Evolutionary conservation across 352 stramenopile genomes (phyloP), one percentile per base, ranked within the genome.

Genomic region (Phytophthora pini): DNA sequence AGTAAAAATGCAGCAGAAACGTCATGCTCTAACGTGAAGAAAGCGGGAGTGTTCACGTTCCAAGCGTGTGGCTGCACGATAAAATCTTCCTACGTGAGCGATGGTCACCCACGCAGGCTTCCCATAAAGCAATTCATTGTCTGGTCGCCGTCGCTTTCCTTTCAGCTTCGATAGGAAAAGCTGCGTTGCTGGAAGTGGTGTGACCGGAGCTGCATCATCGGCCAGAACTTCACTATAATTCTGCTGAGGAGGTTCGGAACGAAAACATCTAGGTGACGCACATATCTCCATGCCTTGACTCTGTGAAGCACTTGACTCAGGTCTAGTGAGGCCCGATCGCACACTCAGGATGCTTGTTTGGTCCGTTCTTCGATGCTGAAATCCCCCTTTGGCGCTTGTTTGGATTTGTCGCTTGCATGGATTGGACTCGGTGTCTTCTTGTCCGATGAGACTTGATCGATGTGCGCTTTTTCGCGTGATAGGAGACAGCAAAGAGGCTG

Each of bases 91-190:
- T 38, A 89, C 65, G 40, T 86, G 80, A 12, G 79, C 80, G 39
- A 87, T 74, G 15, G 76, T 86, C 47, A 86, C 74, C 65, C 80
- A 87, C 47, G 70, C 49, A 6, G 82, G 79, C 51, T 80, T 89
- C 1, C 70, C 70, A 15, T 88, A 74, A 24, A 75, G 51, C 9
- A 89, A 68, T 54, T 85, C 66, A 31, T 51, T 59, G n/a, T 80
- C 75, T 13, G 67, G 74, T n/a, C 77, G 71, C 15, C 47, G 67
- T 10, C 73, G 71, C 45, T 90, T 89, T 10, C 79, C 77, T 50
- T 88, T 88, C 17, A 92, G 60, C 22, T 78, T 88, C 2, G 78
- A 72, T 12, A 88, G 55, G 65, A 91, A 91, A 3, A 68, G 58
- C 17, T 87, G 72, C 7, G 80, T 91, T 6, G 78, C 82, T 31